Base-by-base conservation (phyloP, 768 basidiomycete genomes). In the Dictyophora rubrovolvata region DNA sequence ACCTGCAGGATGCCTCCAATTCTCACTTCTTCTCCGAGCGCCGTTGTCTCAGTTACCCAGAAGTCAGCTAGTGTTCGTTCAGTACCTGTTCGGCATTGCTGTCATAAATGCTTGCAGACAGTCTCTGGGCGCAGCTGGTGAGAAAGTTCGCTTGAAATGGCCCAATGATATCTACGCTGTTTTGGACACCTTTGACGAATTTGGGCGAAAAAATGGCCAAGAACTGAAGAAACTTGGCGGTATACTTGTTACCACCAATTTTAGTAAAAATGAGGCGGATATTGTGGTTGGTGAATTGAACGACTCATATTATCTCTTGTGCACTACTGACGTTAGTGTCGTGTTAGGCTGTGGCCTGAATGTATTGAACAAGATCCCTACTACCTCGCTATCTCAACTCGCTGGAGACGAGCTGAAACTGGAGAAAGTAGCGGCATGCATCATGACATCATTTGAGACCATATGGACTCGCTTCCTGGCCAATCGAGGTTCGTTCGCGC, bases 111-210 rank as follows among this genome's bases (percentile, higher is more conserved):
- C 87, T 0, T 90, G 89, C 63, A 79, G 85, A 53, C 78, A 83
- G 1, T 74, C 86, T 0, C 81, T 61, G 6, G 59, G 49, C 21
- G 69, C 58, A 35, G 75, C 73, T 54, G 84, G 81, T 12, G 72
- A 81, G 1, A 75, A 75, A 14, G 80, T 96, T 11, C 77, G 84
- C 46, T 73, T 98, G 22, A 98, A 97, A 70, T 98, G 96, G 96
- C 96, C 95, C 18, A 98, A 98, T 66, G 96, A 98, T 65, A 74
- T 99, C 4, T 97, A 97, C 65, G 87, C 84, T 1, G 77, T 83
- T 46, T 64, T 69, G 8, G 67, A 59, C 66, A 74, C 77, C 46
- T 82, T 74, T 35, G 72, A 69, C 3, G 74, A 69, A 1, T 74
- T 73, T 5, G 69, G 42, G 67, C 69, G 54, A 5, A 63, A 63